Evolutionary conservation across 2,329 filamentous ascomycete species (phyloP), one percentile per base, ranked within the genome.

Genomic region (Rhynchosporium agropyri): DNA sequence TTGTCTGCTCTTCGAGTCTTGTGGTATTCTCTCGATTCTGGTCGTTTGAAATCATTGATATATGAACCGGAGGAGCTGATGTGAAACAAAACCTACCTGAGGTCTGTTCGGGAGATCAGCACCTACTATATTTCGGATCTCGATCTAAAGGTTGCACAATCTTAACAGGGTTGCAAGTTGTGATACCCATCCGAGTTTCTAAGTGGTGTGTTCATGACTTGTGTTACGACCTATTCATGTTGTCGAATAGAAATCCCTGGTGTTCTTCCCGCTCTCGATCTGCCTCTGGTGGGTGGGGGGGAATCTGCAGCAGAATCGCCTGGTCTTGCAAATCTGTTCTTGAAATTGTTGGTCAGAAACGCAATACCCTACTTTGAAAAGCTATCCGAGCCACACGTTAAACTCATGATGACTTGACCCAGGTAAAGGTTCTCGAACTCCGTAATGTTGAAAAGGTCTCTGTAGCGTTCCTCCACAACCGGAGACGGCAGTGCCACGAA

Each of bases 71-170:
- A 58, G 31, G 5, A 58, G 56, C 45, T 49, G 43, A 49, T 49
- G 43, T 58, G 43, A 58, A 31, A 58, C 45, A 38, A 40, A 36
- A 6, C 50, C 56, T 12, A 36, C 7, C 15, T 13, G 43, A 50
- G 20, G 6, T 13, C 10, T 38, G 33, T 10, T 40, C 56, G 45
- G 43, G 43, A 50, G 56, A 58, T 58, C 45, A 58, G 45, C 45
- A 15, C 13, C 45, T 48, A 33, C 33, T 50, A 29, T 50, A 40
- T 12, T 29, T 49, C 45, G 33, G 56, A 38, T 45, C 56, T 50
- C 33, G 43, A 58, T 58, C 29, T 26, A n/a, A 38, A 43, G 55
- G 55, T 58, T 49, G 56, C 45, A 58, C 56, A 31, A 38, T 58
- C 12, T 38, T 38, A 29, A 12, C 48, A 49, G 28, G 56, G 43